phyloP scores from a whole-genome alignment of 2,329 filamentous ascomycete species.

The Fusarium equiseti region DNA sequence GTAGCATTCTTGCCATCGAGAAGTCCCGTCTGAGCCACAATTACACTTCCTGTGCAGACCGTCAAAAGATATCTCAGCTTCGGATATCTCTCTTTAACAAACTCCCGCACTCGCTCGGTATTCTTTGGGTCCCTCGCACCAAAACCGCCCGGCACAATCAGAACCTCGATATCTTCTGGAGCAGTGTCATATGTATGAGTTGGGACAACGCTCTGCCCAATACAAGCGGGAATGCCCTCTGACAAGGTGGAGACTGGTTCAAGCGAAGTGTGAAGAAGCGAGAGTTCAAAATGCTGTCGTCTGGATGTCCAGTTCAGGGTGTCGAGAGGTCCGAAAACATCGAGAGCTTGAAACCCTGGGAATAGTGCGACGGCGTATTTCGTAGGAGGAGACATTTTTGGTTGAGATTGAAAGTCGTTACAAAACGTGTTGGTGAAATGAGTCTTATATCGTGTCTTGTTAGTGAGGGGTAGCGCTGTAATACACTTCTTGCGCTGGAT shows the following conservation, averaged over 20 bases:
- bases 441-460: background rate
- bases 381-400: slow-evolving; percentile 23
- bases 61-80: slow-evolving; percentile 66
- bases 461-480: background rate
- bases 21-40: slow-evolving; percentile 67
- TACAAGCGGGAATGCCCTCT: slow-evolving; percentile 20
- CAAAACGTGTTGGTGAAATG: background rate
- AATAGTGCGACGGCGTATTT: slow-evolving; percentile 43
- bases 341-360: slow-evolving; percentile 43
- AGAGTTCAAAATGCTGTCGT: slow-evolving; percentile 42
- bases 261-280: slow-evolving; percentile 45
- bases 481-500: background rate
- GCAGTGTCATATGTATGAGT: slow-evolving; percentile 55
- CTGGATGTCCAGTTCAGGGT: slow-evolving; percentile 50
- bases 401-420: accelerated
- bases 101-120: slow-evolving; percentile 52
- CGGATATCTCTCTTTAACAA: slow-evolving; percentile 57
- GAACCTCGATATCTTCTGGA: slow-evolving; percentile 53
- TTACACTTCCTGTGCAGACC: slow-evolving; percentile 70
- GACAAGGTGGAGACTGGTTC: slow-evolving; percentile 49
- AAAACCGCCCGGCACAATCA: slow-evolving; percentile 56
- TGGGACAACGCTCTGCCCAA: slow-evolving; percentile 50
- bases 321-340: slow-evolving; percentile 53
- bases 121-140: slow-evolving; percentile 48
- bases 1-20: slow-evolving; percentile 69